Evolutionary conservation across 495 filamentous ascomycete species (phyloP).

Genomic region (Glarea lozoyensis): DNA sequence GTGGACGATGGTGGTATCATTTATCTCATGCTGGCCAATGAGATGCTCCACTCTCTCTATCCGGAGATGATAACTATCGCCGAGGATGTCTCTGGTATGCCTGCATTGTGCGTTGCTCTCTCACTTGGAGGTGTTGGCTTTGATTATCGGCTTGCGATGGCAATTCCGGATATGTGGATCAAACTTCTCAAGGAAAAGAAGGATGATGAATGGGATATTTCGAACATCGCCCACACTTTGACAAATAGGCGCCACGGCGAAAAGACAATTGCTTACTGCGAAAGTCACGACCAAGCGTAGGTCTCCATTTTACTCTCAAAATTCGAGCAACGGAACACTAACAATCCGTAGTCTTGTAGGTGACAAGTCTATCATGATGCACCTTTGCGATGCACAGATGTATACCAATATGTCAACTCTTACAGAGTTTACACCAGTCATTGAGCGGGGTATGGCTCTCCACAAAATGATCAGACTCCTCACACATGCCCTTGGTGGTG

Average conservation of each 20-base stretch:
- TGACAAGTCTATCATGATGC: constrained; percentile 94
- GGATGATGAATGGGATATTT: constrained; percentile 91
- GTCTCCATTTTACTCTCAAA: constrained; percentile 24
- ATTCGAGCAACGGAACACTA: constrained; percentile 4
- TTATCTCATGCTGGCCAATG: constrained; percentile 94
- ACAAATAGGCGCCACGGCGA: constrained; percentile 92
- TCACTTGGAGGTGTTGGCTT: constrained; percentile 88
- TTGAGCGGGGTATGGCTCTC: constrained; percentile 81
- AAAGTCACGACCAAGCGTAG: constrained; percentile 97
- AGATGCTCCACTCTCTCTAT: constrained; percentile 85
- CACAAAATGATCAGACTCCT: constrained; percentile 97
- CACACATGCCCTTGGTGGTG: constrained; percentile 89
- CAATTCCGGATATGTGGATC: constrained; percentile 97
- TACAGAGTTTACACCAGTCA: constrained; percentile 75
- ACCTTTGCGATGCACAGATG: constrained; percentile 93
- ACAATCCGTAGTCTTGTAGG: constrained; percentile 89
- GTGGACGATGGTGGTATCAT: constrained; percentile 96
- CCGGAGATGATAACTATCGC: constrained; percentile 84
- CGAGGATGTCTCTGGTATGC: constrained; percentile 98
- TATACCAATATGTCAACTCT: constrained; percentile 96
- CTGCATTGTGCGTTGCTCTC: constrained; percentile 78
- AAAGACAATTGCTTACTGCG: constrained; percentile 96
- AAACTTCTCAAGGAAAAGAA: constrained; percentile 91
- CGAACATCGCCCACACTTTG: constrained; percentile 71
- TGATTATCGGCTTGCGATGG: constrained; percentile 97